phyloP scores from a whole-genome alignment of 2,329 filamentous ascomycete genomes.

The Phoma herbarum region DNA sequence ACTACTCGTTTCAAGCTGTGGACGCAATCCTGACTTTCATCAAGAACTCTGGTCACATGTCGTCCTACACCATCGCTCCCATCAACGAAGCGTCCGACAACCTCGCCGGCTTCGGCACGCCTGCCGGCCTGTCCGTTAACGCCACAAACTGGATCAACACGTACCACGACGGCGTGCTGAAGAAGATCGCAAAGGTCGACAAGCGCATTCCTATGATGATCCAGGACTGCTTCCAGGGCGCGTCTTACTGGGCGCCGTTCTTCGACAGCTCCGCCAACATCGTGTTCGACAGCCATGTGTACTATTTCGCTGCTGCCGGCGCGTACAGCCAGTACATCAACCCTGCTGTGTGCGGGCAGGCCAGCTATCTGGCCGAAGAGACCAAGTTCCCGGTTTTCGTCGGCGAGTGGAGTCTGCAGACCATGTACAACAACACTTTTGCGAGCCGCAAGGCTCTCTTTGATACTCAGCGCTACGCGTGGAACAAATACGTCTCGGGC shows the following conservation, averaged over 20 bases:
- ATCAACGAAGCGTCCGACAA: constrained; percentile 52
- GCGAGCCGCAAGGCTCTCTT: constrained; percentile 9
- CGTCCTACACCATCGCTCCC: constrained; percentile 47
- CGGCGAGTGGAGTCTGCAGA: constrained; percentile 21
- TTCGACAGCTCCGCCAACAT: constrained; percentile 8
- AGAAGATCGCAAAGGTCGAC: constrained; percentile 27
- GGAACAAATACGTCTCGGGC: constrained; percentile 15
- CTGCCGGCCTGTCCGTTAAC: constrained; percentile 38
- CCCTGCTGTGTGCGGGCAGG: constrained; percentile 9
- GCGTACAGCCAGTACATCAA: constrained; percentile 9
- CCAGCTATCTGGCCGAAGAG: neutral
- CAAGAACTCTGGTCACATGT: constrained; percentile 30
- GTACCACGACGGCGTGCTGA: constrained; percentile 38
- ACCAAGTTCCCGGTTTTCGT: constrained; percentile 19
- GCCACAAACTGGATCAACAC: constrained; percentile 43
- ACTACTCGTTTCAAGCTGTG: constrained; percentile 44
- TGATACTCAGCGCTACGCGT: constrained; percentile 17
- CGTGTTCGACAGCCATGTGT: constrained; percentile 15
- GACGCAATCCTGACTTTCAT: constrained; percentile 46
- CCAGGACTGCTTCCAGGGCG: constrained; percentile 25
- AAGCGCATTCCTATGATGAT: constrained; percentile 25
- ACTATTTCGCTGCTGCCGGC: constrained; percentile 14
- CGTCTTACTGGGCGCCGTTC: constrained; percentile 23
- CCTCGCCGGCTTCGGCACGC: constrained; percentile 41
- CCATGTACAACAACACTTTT: constrained; percentile 18